phyloP scores from a whole-genome alignment of 2,329 filamentous ascomycete species.

The Fusarium burgessii region DNA sequence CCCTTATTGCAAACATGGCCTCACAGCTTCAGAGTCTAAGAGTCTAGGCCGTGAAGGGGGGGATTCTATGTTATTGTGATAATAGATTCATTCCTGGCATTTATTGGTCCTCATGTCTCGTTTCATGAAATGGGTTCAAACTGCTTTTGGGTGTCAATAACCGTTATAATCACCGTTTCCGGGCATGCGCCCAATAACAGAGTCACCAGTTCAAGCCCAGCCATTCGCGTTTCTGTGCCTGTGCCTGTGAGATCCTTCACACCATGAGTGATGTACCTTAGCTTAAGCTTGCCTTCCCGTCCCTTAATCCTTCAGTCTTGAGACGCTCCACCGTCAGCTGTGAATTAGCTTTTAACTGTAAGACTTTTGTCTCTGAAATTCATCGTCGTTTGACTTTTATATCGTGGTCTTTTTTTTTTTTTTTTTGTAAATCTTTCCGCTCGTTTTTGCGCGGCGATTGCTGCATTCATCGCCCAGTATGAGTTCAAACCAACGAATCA shows the following conservation, averaged over 20 bases:
- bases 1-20: too few relatives aligned
- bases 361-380: not conserved
- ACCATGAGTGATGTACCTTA: not conserved
- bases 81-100: not conserved
- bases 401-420: not conserved
- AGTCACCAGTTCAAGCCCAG: not conserved
- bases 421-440: not conserved
- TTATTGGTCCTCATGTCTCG: constrained; percentile 1
- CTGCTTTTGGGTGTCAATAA: constrained; percentile 24
- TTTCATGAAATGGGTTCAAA: constrained; percentile 1
- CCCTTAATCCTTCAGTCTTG: constrained; percentile 5
- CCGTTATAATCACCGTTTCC: constrained; percentile 11
- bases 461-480: constrained; percentile 24
- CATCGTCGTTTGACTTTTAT: not conserved
- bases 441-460: not conserved
- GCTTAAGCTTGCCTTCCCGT: not conserved
- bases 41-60: not conserved
- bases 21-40: not conserved
- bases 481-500: constrained; percentile 42
- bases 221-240: not conserved
- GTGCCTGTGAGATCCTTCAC: constrained; percentile 7
- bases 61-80: not conserved
- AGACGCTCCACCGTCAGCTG: constrained; percentile 9
- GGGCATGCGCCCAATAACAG: not conserved
- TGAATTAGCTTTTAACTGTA: not conserved